Evolutionary conservation across 768 basidiomycete genomes (phyloP).

Genomic region (Gymnopilus dilepis): DNA sequence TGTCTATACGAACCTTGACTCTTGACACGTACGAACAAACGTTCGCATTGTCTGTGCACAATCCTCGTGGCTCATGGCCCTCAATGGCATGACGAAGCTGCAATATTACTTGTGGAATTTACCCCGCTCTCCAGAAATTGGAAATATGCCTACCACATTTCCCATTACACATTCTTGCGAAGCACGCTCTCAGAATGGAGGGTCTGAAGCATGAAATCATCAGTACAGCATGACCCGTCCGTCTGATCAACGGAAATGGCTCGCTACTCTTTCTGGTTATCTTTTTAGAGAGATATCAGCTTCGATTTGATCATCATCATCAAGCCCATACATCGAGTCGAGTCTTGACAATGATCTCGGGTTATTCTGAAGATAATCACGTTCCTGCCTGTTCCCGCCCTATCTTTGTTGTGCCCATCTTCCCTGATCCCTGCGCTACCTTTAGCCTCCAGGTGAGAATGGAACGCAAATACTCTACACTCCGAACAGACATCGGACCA

Average conservation of each 20-base stretch:
- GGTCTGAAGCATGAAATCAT: not conserved
- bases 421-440: not conserved
- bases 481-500: too few species aligned
- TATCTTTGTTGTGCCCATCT: not conserved
- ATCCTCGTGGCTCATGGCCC: not conserved
- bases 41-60: too few species aligned
- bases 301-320: constrained; percentile 2
- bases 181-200: too few species aligned
- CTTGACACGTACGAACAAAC: not conserved
- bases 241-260: not conserved
- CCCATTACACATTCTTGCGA: too few species aligned
- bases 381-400: not conserved
- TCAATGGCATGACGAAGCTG: not conserved
- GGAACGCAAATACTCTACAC: too few species aligned
- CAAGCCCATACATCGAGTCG: not conserved
- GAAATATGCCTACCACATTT: not conserved
- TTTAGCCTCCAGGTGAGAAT: constrained; percentile 1
- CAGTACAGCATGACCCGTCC: not conserved
- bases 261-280: not conserved
- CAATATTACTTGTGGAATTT: too few species aligned
- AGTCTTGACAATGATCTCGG: not conserved
- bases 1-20: not conserved
- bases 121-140: not conserved
- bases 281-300: not conserved
- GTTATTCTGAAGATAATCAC: not conserved